Conservation (phyloP, 169 alveolate species). For the Plasmodium gonderi region DNA sequence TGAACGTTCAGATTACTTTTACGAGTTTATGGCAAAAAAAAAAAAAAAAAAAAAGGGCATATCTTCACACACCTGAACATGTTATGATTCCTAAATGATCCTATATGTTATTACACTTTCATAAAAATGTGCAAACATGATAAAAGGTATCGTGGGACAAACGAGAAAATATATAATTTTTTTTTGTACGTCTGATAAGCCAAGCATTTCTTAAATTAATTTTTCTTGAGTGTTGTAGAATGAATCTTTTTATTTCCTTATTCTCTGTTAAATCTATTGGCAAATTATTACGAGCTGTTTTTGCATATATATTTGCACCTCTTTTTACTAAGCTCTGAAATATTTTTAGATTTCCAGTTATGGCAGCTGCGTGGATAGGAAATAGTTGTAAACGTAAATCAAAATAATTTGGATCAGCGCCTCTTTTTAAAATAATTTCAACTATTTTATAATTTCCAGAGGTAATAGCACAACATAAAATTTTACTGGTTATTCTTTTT, state of each 20-base stretch:
- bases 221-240: constrained; percentile 22
- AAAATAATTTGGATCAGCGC: constrained; percentile 64
- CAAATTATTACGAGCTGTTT: constrained; percentile 26
- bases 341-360: constrained; percentile 47
- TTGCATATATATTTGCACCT: constrained; percentile 57
- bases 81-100: too few species aligned
- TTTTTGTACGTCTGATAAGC: constrained; percentile 9
- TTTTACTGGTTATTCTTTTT: constrained; percentile 43
- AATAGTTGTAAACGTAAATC: constrained; percentile 53
- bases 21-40: too few species aligned
- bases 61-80: too few species aligned
- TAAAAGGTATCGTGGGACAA: constrained; percentile 48
- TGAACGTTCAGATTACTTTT: too few species aligned
- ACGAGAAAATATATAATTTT: constrained; percentile 18
- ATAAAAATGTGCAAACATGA: constrained; percentile 6
- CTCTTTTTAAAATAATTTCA: constrained; percentile 40
- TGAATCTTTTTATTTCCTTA: constrained; percentile 11
- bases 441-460: constrained; percentile 48
- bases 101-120: too few species aligned
- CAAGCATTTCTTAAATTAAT: constrained; percentile 67
- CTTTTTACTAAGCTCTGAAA: constrained; percentile 13
- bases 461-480: constrained; percentile 52
- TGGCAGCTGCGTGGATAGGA: constrained; percentile 74
- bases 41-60: too few species aligned
- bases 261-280: constrained; percentile 31